Evolutionary conservation across 169 alveolate species (phyloP), one percentile per base, ranked within the genome.

Genomic region (Cryptosporidium sp.): DNA sequence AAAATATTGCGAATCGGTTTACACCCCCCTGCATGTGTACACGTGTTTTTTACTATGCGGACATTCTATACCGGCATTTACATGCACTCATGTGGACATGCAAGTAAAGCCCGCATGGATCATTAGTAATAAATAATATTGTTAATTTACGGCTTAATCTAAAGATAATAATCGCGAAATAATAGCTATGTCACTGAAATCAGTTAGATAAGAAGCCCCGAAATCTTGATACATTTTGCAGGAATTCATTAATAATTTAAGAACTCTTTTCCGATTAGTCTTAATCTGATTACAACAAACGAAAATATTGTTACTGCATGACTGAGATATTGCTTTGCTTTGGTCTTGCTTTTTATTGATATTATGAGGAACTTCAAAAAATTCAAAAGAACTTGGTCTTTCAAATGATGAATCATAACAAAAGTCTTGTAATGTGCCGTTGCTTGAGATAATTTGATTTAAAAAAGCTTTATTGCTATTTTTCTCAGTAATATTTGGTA

Each of bases 381-480:
- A 65, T 10, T 65, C 72, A 65, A 65, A 33, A 31, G 72, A 65
- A 14, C 72, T 33, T 5, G 72, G 72, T 39, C 72, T 31, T 65
- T 65, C 72, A 31, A 37, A 12, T 21, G 72, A 35, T 9, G 35
- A 56, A 56, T n/a, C 7, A 26, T 21, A 23, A 56, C 21, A 1
- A 16, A 56, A 26, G 7, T 26, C n/a, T 21, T 7, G 29, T n/a
- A n/a, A 56, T 56, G 6, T 39, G 26, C 12, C 39, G 6, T 6
- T 21, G 3, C 7, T 23, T 56, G 23, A 21, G 23, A 26, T 5
- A 0, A 5, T 1, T 2, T 56, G 3, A 26, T 56, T 56, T n/a
- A 56, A 1, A 56, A 16, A 16, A 21, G 35, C 8, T 7, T 14
- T 3, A 56, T 9, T 6, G n/a, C 37, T 8, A 26, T 29, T 2